These are phyloP conservation scores for Penicillium sp. DNA, from an alignment of 2,329 filamentous ascomycete genomes.

Conservation along the genomic window DNA sequence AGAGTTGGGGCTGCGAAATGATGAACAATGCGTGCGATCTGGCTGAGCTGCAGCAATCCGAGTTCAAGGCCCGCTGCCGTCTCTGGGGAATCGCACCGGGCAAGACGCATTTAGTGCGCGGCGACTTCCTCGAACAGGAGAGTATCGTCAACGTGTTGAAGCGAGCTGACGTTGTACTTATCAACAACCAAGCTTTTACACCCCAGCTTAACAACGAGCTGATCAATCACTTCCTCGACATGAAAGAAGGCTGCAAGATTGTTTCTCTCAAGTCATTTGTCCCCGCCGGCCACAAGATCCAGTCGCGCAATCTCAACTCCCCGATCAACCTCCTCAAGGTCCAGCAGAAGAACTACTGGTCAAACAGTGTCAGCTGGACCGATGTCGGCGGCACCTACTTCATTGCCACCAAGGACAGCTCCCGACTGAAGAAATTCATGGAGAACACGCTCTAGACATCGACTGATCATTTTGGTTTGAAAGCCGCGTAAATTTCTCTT, in stretches of 20 bases:
- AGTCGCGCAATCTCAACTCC: slow-evolving; percentile 71
- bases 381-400: slow-evolving; percentile 81
- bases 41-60: slow-evolving; percentile 73
- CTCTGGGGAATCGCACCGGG: slow-evolving; percentile 87
- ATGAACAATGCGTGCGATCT: slow-evolving; percentile 87
- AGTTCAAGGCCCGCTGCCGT: slow-evolving; percentile 80
- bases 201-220: slow-evolving; percentile 81
- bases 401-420: slow-evolving; percentile 74
- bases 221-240: slow-evolving; percentile 84
- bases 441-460: slow-evolving; percentile 33
- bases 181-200: slow-evolving; percentile 97
- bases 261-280: slow-evolving; percentile 92
- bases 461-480: slow-evolving; percentile 6
- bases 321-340: slow-evolving; percentile 79
- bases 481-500: slow-evolving; percentile 9
- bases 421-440: slow-evolving; percentile 51
- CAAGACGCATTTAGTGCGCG: slow-evolving; percentile 73
- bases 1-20: slow-evolving; percentile 95
- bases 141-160: slow-evolving; percentile 71
- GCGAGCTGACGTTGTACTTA: slow-evolving; percentile 88
- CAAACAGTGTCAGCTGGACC: slow-evolving; percentile 81
- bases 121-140: slow-evolving; percentile 75
- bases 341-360: slow-evolving; percentile 68
- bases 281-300: slow-evolving; percentile 72
- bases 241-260: slow-evolving; percentile 86